Evolutionary conservation across 371 early-diverging fungal species (phyloP).

Genomic region (Lichtheimia ramosa): DNA sequence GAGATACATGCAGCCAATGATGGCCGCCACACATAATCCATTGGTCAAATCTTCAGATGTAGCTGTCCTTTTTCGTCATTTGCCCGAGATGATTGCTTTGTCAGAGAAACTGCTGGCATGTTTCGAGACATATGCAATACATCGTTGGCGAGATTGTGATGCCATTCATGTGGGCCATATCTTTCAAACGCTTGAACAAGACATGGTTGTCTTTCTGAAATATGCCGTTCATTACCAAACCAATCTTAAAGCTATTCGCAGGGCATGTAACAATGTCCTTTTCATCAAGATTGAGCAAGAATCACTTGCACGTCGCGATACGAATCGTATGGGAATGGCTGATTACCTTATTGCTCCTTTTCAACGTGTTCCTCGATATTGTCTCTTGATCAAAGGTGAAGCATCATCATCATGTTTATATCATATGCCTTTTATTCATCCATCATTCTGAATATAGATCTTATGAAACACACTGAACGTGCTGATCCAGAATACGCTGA

Average conservation of each 20-base stretch:
- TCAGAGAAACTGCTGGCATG: slow-evolving; percentile 26
- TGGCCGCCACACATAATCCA: slow-evolving; percentile 24
- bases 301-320: slow-evolving; percentile 34
- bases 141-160: slow-evolving; percentile 14
- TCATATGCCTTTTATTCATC: neutral
- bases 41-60: slow-evolving; percentile 36
- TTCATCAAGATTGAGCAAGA: slow-evolving; percentile 49
- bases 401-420: neutral
- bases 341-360: slow-evolving; percentile 51
- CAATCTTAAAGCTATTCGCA: slow-evolving; percentile 34
- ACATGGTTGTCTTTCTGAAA: slow-evolving; percentile 39
- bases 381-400: slow-evolving; percentile 45
- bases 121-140: slow-evolving; percentile 14
- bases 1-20: slow-evolving; percentile 44
- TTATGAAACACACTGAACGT: slow-evolving; percentile 36
- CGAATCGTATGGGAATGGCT: slow-evolving; percentile 42
- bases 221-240: slow-evolving; percentile 46
- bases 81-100: slow-evolving; percentile 31
- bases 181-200: slow-evolving; percentile 27
- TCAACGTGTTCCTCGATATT: slow-evolving; percentile 46
- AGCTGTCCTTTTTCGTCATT: slow-evolving; percentile 35
- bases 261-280: slow-evolving; percentile 39
- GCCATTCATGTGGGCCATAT: slow-evolving; percentile 23
- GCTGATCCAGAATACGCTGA: slow-evolving; percentile 18
- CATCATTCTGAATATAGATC: slow-evolving; percentile 17